A percentile compares a stretch with the other conserved stretches of the same genome.
Evolutionary conservation across 345 rosid genomes (phyloP).

Genomic region (Aethionema arabicum): DNA sequence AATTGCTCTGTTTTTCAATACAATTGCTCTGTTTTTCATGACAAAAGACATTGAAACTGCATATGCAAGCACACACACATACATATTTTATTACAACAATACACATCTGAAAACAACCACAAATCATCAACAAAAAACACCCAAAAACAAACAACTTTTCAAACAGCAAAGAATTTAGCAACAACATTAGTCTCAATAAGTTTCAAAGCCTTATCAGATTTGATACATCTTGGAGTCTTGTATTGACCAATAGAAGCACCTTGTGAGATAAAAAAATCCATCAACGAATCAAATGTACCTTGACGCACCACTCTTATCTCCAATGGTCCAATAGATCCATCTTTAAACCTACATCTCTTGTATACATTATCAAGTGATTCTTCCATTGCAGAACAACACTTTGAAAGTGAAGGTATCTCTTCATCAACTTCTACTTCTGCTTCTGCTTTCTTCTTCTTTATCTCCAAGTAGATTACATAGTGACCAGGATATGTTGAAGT

Average conservation of each 20-base stretch:
- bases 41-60: background rate
- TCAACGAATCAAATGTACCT: conserved; percentile 73
- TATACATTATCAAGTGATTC: conserved; percentile 74
- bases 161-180: conserved; percentile 56
- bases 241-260: conserved; percentile 91
- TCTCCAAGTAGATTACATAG: conserved; percentile 81
- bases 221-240: conserved; percentile 90
- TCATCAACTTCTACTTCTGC: conserved; percentile 28
- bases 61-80: background rate
- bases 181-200: conserved; percentile 60
- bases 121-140: background rate
- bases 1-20: no score
- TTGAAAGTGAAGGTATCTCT: conserved; percentile 57
- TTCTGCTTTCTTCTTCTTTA: conserved; percentile 22
- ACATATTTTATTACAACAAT: conserved; percentile 2
- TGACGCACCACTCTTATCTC: conserved; percentile 74
- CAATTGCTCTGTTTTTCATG: no score
- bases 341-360: conserved; percentile 70
- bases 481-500: conserved; percentile 77
- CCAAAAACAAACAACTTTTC: conserved; percentile 12
- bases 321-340: conserved; percentile 64
- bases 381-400: conserved; percentile 67
- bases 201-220: conserved; percentile 51
- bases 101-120: background rate
- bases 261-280: conserved; percentile 74